A percentile compares a stretch with the other conserved stretches of the same genome.
These are phyloP conservation scores for Eustoma russellianum DNA, from an alignment of 257 asterid genomes.

Conservation along the genomic window DNA sequence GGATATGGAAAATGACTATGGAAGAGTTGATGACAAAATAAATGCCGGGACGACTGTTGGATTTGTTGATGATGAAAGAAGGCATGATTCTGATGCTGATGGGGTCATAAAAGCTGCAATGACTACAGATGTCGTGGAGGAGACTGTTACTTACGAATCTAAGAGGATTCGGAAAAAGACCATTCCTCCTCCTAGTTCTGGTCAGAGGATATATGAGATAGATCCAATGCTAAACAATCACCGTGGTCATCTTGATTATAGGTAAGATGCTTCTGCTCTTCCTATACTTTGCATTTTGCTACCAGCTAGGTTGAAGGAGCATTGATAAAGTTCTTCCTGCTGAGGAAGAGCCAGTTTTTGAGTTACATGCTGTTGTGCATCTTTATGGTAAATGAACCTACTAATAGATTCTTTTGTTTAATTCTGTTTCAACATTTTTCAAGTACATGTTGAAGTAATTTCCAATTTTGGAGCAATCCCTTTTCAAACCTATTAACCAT, in stretches of 20 bases:
- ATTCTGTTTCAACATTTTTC: no score
- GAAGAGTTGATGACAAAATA: slow-evolving; percentile 25
- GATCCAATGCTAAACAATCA: slow-evolving; percentile 65
- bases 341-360: no score
- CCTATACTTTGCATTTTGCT: not conserved
- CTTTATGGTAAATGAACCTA: no score
- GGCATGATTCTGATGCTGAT: slow-evolving; percentile 30
- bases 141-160: slow-evolving; percentile 45
- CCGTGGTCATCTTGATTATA: slow-evolving; percentile 74
- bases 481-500: no score
- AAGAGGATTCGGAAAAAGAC: slow-evolving; percentile 33
- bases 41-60: slow-evolving; percentile 10
- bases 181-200: slow-evolving; percentile 79
- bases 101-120: slow-evolving; percentile 20
- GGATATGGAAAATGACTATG: slow-evolving; percentile 21
- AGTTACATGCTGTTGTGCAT: no score
- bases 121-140: slow-evolving; percentile 22
- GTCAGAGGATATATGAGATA: slow-evolving; percentile 80
- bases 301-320: no score
- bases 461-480: no score
- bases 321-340: no score
- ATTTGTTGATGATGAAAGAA: slow-evolving; percentile 12
- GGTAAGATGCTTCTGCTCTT: slow-evolving; percentile 30
- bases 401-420: no score
- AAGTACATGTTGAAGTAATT: no score